Conservation (phyloP, 2,329 filamentous ascomycete genomes). For the Ophiostoma triangulosporum region DNA sequence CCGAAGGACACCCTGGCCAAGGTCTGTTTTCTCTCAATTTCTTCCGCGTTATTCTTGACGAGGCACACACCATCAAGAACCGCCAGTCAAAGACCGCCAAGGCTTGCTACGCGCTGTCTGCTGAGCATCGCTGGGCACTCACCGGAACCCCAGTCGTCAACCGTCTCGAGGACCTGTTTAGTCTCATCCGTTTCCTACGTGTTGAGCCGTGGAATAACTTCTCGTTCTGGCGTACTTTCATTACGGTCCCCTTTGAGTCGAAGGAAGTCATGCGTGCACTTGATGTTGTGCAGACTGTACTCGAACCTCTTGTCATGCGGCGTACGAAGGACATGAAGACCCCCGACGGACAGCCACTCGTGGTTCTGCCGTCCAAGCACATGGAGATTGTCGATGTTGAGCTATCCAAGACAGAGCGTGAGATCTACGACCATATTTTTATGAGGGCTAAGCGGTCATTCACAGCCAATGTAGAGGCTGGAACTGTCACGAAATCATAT, state of each 20-base stretch:
- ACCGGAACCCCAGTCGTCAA: constrained; percentile 97
- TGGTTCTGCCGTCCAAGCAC: constrained; percentile 66
- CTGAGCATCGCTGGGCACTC: constrained; percentile 79
- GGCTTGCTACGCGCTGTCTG: constrained; percentile 81
- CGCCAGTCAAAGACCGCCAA: constrained; percentile 84
- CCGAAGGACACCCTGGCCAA: constrained; percentile 40
- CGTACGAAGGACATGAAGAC: constrained; percentile 98
- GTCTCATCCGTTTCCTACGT: constrained; percentile 76
- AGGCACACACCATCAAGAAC: constrained; percentile 88
- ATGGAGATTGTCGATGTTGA: constrained; percentile 82
- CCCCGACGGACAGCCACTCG: constrained; percentile 60
- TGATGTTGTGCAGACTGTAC: constrained; percentile 91
- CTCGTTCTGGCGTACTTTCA: constrained; percentile 98
- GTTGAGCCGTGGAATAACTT: constrained; percentile 99
- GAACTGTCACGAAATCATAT: constrained; percentile 87
- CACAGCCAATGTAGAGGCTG: constrained; percentile 73
- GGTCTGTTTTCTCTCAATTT: constrained; percentile 89
- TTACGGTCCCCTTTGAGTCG: constrained; percentile 91
- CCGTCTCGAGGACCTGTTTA: constrained; percentile 86
- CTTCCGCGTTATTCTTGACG: constrained; percentile 89
- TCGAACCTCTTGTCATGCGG: constrained; percentile 89
- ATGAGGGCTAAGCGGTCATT: constrained; percentile 72
- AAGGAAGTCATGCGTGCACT: constrained; percentile 87
- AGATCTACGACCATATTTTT: constrained; percentile 88
- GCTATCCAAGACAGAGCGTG: constrained; percentile 69